Evolutionary conservation across 305 asterid species (phyloP).

Genomic region (Solanum chacoense): DNA sequence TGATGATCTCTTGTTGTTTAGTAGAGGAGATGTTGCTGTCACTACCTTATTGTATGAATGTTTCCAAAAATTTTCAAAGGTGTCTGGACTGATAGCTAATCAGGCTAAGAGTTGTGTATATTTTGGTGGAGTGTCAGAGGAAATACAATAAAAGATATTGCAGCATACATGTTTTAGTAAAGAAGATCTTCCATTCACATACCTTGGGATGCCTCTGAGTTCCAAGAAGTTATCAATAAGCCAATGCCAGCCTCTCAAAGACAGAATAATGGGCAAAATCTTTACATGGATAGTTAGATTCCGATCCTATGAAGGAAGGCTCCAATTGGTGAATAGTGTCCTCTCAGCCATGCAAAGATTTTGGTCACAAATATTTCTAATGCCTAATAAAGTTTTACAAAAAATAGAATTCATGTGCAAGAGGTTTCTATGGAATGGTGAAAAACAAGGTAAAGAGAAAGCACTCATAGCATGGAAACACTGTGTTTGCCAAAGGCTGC

Average conservation of each 20-base stretch:
- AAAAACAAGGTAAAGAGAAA: neutral
- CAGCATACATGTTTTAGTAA: neutral
- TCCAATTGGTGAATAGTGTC: neutral
- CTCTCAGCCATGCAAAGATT: neutral
- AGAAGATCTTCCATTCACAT: neutral
- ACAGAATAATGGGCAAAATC: neutral
- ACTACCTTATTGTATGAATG: neutral
- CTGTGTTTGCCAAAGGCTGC: neutral
- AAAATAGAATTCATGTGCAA: neutral
- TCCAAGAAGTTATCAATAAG: neutral
- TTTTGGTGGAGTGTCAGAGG: neutral
- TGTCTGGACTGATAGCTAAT: neutral
- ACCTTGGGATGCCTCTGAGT: neutral
- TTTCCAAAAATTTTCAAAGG: neutral
- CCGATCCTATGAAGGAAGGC: neutral
- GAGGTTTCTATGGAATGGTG: neutral
- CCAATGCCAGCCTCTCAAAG: neutral
- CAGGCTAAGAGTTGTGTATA: neutral
- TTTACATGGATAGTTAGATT: neutral
- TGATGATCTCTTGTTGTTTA: neutral
- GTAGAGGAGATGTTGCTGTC: neutral
- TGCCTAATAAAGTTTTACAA: neutral
- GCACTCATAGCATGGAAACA: neutral
- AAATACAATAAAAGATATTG: neutral
- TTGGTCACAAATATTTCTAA: neutral